Base-by-base conservation (phyloP, 169 alveolate species). In the Cryptosporidium ubiquitum region DNA sequence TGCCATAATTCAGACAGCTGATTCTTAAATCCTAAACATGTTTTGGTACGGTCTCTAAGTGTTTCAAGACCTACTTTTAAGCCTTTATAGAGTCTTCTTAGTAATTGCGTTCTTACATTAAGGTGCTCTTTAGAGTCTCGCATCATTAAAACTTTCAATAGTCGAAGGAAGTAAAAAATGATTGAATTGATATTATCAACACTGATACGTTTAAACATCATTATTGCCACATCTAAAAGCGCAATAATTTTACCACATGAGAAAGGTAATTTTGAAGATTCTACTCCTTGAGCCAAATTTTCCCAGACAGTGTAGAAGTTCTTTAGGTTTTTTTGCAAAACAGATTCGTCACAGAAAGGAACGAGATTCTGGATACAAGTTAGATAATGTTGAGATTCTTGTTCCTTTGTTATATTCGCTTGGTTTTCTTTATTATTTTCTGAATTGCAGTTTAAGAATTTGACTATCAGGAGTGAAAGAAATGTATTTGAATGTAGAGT, bases 301-400 rank as follows among this genome's bases (percentile, higher is more conserved):
- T 79, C 75, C 89, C 89, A 79, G 10, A 64, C 75, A 1, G 44
- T n/a, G 20, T 79, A 40, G 12, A 79, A 79, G 49, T 79, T 79
- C 40, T 44, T 31, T 29, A 79, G 35, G 39, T 79, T 79, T 18
- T 0, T 18, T 52, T 79, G 79, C 7, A 79, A n/a, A 26, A 79
- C 51, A 31, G 39, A 4, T 5, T 79, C 68, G 1, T 58, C 55
- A 31, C 89, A 79, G 26, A 79, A 64, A 12, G 89, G 89, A 9
- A 79, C 89, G 7, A 79, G 29, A 26, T 52, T 79, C 51, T 79
- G 89, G 35, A 79, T 79, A 29, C 89, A 79, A 42, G 20, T 61
- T 29, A 79, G 42, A 40, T 79, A 79, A 39, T 61, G 68, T 40
- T 79, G 89, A 26, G 79, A 37, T 61, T 58, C 89, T 14, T 61